Base-by-base conservation (phyloP, 768 basidiomycete genomes). In the Floccularia luteovirens region DNA sequence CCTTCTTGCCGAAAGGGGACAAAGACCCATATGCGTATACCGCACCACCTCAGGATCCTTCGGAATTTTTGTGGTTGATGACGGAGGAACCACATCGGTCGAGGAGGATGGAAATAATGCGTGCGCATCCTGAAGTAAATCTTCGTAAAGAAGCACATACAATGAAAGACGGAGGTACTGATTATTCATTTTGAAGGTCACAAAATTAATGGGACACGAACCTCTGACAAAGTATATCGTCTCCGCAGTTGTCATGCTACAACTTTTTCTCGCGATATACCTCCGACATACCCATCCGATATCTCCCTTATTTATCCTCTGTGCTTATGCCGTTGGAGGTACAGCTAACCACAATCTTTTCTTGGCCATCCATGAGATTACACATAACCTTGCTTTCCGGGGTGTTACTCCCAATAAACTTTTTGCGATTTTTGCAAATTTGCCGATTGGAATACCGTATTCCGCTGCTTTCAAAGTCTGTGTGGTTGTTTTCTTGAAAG, bases 341-440 rank as follows among this genome's bases (percentile, higher is more conserved):
- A 97, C 94, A 1, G 84, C 86, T 5, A 99, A 98, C 62, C 96
- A 99, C 59, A 99, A 98, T 58, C 73, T 94, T 27, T 99, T 99
- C 63, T 77, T 99, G 35, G 91, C 96, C 31, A 96, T 99, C 39
- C 96, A 99, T 56, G 96, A 99, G 56, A 96, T 99, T 45, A 96
- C 93, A 2, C 96, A 99, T 59, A 98, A 97, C 57, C 74, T 99
- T 20, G 96, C 91, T 1, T 98, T 97, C 66, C 75, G 72, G 45
- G 72, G 83, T 17, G 75, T 98, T 33, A 67, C 64, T 37, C 77
- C 82, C 5, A 99, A 98, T 64, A 91, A 93, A 53, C 57, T 81
- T 19, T 64, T 97, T 16, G 91, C 96, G 4, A 80, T 98, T 44
- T 79, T 92, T 39, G 88, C 91, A 1, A 98, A 99, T 56, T 53